Evolutionary conservation across 2,329 filamentous ascomycete genomes (phyloP).

Genomic region (Botryotinia calthae): DNA sequence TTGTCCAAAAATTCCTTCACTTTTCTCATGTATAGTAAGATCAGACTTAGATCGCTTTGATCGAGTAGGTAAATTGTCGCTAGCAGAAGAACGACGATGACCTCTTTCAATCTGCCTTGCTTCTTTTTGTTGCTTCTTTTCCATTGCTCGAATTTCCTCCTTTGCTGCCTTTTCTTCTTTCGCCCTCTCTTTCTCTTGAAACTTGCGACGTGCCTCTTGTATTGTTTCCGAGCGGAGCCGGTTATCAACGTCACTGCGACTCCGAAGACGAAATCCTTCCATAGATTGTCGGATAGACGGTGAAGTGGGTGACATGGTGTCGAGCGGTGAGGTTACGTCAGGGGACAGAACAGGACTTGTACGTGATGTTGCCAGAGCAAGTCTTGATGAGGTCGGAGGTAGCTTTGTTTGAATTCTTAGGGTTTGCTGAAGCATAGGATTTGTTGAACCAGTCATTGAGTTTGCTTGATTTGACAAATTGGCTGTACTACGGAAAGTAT

Average conservation of each 20-base stretch:
- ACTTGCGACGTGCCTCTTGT: conserved; percentile 59
- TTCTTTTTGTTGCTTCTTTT: conserved; percentile 57
- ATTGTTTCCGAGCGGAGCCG: conserved; percentile 55
- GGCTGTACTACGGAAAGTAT: conserved; percentile 32
- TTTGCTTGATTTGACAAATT: conserved; percentile 31
- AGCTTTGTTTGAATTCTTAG: conserved; percentile 36
- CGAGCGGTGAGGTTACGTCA: conserved; percentile 25
- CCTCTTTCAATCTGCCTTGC: conserved; percentile 50
- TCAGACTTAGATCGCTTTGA: conserved; percentile 42
- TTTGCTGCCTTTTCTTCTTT: conserved; percentile 63
- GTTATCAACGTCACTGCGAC: conserved; percentile 58
- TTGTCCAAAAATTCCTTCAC: conserved; percentile 26
- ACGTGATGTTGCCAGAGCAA: conserved; percentile 33
- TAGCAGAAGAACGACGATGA: conserved; percentile 38
- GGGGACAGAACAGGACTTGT: conserved; percentile 30
- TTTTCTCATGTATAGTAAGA: conserved; percentile 28
- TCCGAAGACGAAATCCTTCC: conserved; percentile 60
- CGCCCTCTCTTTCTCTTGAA: conserved; percentile 58
- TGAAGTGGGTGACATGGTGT: conserved; percentile 39
- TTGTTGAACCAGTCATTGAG: conserved; percentile 27
- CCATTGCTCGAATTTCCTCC: conserved; percentile 56
- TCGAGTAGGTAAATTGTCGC: conserved; percentile 41
- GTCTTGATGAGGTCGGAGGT: conserved; percentile 29
- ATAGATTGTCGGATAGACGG: conserved; percentile 59
- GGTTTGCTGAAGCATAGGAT: conserved; percentile 26